Percentiles rank a stretch among this genome's conserved stretches.
These are phyloP conservation scores for Ceratocystiopsis brevicomis DNA, from an alignment of 2,329 filamentous ascomycete species.

Conservation along the genomic window DNA sequence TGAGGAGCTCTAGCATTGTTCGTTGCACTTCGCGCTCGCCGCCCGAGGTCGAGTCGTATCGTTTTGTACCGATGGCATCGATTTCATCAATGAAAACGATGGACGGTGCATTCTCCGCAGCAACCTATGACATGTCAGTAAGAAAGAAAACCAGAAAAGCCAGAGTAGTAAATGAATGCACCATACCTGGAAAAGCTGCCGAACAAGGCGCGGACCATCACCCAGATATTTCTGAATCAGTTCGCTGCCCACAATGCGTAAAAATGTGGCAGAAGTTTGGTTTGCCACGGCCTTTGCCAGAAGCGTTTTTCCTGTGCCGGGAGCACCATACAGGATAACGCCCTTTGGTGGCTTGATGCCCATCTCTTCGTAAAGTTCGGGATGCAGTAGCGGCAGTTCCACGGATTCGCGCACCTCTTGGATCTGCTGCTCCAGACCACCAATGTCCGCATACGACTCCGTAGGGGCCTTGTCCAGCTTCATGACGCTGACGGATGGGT, in stretches of 20 bases:
- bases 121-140: constrained; percentile 28
- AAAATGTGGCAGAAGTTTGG: constrained; percentile 94
- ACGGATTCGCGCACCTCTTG: constrained; percentile 96
- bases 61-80: constrained; percentile 95
- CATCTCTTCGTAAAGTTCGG: constrained; percentile 98
- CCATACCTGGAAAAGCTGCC: constrained; percentile 65
- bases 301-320: constrained; percentile 90
- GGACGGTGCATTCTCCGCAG: constrained; percentile 84
- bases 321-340: constrained; percentile 94
- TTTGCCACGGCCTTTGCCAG: constrained; percentile 95
- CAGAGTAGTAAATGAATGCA: no score
- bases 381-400: constrained; percentile 82
- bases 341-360: constrained; percentile 99
- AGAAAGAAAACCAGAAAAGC: no score
- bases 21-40: constrained; percentile 95
- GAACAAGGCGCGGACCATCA: constrained; percentile 83
- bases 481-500: constrained; percentile 94
- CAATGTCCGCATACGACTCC: constrained; percentile 96
- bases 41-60: constrained; percentile 91
- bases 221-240: constrained; percentile 97
- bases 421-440: constrained; percentile 84
- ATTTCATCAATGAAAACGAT: constrained; percentile 99
- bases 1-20: constrained; percentile 95
- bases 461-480: constrained; percentile 98
- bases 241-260: constrained; percentile 92